phyloP scores from a whole-genome alignment of 441 rosid genomes.

The Pelargonium cotyledonis region DNA sequence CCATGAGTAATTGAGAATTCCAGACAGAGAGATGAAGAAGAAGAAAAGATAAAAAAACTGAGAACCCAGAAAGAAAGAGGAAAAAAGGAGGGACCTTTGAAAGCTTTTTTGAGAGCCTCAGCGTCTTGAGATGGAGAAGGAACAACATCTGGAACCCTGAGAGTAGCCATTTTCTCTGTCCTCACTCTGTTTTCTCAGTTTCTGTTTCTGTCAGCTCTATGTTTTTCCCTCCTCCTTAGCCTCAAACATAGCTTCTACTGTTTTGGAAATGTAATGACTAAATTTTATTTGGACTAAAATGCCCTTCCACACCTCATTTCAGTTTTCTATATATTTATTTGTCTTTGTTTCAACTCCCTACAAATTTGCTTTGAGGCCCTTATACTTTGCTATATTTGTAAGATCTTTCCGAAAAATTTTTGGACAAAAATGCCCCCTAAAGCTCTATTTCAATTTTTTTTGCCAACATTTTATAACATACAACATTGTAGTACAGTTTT shows the following conservation, averaged over 20 bases:
- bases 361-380: neutral
- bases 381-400: too few relatives aligned
- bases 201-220: too few relatives aligned
- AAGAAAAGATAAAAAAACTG: neutral
- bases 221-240: neutral
- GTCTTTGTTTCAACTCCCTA: too few relatives aligned
- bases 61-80: neutral
- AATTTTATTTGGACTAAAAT: neutral
- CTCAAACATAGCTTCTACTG: neutral
- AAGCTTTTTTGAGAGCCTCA: conserved; percentile 49
- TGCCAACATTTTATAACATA: too few relatives aligned
- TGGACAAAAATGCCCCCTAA: neutral
- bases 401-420: too few relatives aligned
- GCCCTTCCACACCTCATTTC: neutral
- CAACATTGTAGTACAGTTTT: too few relatives aligned
- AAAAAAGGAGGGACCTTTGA: conserved; percentile 44
- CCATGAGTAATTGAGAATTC: neutral
- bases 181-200: neutral
- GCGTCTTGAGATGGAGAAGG: conserved; percentile 69
- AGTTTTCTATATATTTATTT: neutral
- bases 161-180: conserved; percentile 43
- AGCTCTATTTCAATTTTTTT: neutral
- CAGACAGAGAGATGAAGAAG: neutral
- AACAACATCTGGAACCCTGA: conserved; percentile 50
- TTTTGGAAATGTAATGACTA: neutral